Evolutionary conservation across 23 red algal species (phyloP), one percentile per base, ranked within the genome.

Genomic region (Cyanidium caldarium): DNA sequence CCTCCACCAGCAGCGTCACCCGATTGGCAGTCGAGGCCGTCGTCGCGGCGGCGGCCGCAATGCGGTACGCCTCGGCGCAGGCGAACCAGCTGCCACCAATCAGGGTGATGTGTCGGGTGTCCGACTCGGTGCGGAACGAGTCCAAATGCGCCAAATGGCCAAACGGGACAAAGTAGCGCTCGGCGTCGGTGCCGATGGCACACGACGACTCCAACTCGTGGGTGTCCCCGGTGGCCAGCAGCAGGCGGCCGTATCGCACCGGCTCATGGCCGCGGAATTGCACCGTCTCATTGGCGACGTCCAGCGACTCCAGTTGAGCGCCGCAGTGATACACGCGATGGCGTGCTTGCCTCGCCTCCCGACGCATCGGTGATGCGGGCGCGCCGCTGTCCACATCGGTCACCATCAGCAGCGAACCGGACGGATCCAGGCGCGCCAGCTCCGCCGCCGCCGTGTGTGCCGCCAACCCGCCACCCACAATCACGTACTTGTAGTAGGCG

Each of bases 381-480:
- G 19, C 51, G 23, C 31, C 19, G 51, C 23, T 28, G n/a, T 21
- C 10, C 1, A 19, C 1, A 19, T 75, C 70, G 7, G 70, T 39
- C 7, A 75, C 37, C 15, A 75, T 7, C 10, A 61, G 58, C 2
- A 75, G 2, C 5, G 70, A 51, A 10, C 16, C 70, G 1, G 1
- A n/a, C 19, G 70, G 29, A 46, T 75, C 70, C 14, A n/a, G 39
- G 2, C 19, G 35, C 38, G 45, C 45, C 38, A 75, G 33, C 3
- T 39, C 40, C 43, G 46, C 2, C n/a, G 58, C 40, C 30, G 70
- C 70, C 58, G 38, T 39, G 7, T 58, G 46, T 1, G 40, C 70
- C 46, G 70, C 70, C 25, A 28, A 36, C 43, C 70, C 70, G 36
- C 45, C 58, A 23, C 70, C 70, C 14, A 75, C n/a, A 58, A 75